Evolutionary conservation across 1,139 yeast species (phyloP), one percentile per base, ranked within the genome.

Genomic region (Suzukiozyma palmioleophila): DNA sequence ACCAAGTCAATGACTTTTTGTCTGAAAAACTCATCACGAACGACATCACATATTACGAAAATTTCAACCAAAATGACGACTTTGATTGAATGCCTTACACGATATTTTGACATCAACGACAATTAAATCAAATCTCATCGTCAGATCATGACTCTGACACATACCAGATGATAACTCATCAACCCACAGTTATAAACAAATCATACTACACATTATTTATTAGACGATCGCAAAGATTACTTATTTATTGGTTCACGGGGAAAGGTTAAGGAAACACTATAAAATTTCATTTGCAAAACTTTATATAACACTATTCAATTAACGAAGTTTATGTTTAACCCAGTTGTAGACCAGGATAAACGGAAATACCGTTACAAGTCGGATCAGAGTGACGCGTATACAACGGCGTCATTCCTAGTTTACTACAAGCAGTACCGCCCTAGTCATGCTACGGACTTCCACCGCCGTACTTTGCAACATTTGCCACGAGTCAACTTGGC

Each of bases 1-100:
- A 47, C 36, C 40, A 14, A n/a, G 16, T 28, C 10, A 28, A 28
- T 14, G 31, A 28, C 14, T 28, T 28, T 28, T 28, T 28, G 14
- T 28, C 31, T 3, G 31, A 28, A 28, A 28, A 28, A 39, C 16
- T 35, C n/a, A 30, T 18, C 8, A 30, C 33, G 13, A 30, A 18
- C 25, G 25, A 18, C 14, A 30, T 30, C 22, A 30, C 33, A 10
- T 16, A 30, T 18, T 30, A 30, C 8, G 25, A 30, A 10, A 30
- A 30, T 7, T 30, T 16, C n/a, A 30, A 30, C 33, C 12, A 30
- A 15, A 30, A 30, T 18, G 22, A 28, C 11, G 18, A 28, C 14
- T 13, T 13, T 12, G 13, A 26, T 26, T 26, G 13, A 26, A 26
- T n/a, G 13, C 28, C n/a, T n/a, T n/a, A n/a, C 8, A 24, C 26